Base-by-base conservation (phyloP, 345 rosid genomes). In the Citrus reticulata region DNA sequence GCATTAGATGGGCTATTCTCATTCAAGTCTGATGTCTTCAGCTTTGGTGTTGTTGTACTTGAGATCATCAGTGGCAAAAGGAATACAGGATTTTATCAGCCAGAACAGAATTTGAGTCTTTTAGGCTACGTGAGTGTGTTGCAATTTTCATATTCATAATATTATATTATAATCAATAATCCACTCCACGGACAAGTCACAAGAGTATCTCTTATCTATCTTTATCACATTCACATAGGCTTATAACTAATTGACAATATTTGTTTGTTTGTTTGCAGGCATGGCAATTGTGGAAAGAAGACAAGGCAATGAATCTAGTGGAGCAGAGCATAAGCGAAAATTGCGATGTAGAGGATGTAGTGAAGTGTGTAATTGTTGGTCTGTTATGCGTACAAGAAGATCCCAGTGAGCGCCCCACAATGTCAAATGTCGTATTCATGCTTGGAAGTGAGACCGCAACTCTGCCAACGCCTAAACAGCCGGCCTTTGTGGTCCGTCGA, bases 371-470 rank as follows among this genome's bases (percentile, higher is more conserved):
- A 74, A 87, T 74, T 2, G 75, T 91, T 4, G 95, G 91, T 58
- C 85, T 92, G 9, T 55, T 91, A 24, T 92, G 93, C 60, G 88
- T 89, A 27, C 93, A 91, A 79, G 91, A 92, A 76, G 83, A 83
- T 72, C 89, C 90, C 60, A 77, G 68, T 22, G 90, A 90, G 42
- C 84, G 92, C 27, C 95, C 95, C 35, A 42, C 85, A 51, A 91
- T 89, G 93, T 84, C 89, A 7, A 78, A 73, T 39, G 88, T 85
- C 51, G 78, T 89, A 27, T 81, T 89, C 79, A 88, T 92, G 92
- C 86, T 92, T 29, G 86, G 83, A 34, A 81, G 83, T 24, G 86
- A 79, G 16, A 58, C 78, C 9, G 74, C 86, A 6, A 81, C 80
- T 46, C 88, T 89, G 72, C 92, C 93, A 9, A 72, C 74, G 49